Conservation (phyloP, 495 filamentous ascomycete species). For the Neurospora sp. region DNA sequence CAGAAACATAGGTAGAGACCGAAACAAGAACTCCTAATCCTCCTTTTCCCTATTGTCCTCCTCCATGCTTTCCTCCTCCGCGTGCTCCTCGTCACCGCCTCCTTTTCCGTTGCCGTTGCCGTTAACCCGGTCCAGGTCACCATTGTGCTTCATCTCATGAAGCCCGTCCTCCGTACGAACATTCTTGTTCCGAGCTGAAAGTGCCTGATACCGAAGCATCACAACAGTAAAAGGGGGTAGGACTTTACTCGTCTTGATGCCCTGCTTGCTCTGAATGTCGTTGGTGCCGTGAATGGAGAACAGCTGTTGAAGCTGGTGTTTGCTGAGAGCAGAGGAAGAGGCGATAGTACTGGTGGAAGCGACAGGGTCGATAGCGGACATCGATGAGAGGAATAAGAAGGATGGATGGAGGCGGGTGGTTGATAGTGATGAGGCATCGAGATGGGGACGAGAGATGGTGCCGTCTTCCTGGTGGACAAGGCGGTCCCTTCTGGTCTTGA, state of each 20-base stretch:
- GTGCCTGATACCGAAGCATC: background rate
- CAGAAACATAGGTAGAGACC: constrained; percentile 8
- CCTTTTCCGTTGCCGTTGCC: background rate
- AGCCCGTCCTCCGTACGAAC: background rate
- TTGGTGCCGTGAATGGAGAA: background rate
- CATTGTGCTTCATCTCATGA: background rate
- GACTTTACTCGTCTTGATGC: background rate
- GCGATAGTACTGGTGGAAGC: background rate
- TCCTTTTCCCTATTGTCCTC: background rate
- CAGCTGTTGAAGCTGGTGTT: background rate
- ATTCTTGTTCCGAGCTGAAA: background rate
- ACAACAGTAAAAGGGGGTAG: background rate
- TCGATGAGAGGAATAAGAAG: background rate
- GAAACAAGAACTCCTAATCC: background rate
- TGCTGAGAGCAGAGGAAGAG: background rate
- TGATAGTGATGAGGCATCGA: background rate
- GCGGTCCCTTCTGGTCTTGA: background rate
- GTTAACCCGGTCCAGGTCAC: background rate
- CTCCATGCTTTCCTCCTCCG: background rate
- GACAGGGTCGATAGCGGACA: background rate
- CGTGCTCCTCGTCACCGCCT: background rate
- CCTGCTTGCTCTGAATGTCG: background rate
- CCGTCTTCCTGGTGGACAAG: background rate
- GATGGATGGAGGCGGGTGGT: background rate
- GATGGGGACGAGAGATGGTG: background rate